Evolutionary conservation across 73 alveolate species (phyloP).

Genomic region (Tetrahymena malaccensis): DNA sequence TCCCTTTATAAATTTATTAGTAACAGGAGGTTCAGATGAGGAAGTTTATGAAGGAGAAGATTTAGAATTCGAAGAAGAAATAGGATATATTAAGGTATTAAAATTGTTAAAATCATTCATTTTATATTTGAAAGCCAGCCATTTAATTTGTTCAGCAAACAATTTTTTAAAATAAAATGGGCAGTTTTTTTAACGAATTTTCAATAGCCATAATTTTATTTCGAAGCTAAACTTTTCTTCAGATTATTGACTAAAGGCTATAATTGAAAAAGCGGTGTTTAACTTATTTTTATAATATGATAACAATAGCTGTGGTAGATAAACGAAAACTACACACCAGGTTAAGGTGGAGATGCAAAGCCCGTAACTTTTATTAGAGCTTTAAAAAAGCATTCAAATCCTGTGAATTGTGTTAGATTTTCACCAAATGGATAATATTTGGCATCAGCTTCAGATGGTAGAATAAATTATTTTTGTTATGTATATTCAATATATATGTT

Average conservation of each 20-base stretch:
- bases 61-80: background rate
- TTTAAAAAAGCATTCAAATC: constrained; percentile 53
- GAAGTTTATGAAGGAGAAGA: background rate
- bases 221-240: background rate
- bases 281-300: background rate
- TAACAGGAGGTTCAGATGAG: background rate
- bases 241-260: no score
- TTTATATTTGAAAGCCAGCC: no score
- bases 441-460: constrained; percentile 92
- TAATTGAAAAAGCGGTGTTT: background rate
- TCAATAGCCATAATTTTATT: no score
- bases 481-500: background rate
- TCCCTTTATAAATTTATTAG: background rate
- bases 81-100: background rate
- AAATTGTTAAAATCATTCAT: background rate
- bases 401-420: constrained; percentile 83
- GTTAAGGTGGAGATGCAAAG: background rate
- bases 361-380: background rate
- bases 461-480: background rate
- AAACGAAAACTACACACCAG: background rate
- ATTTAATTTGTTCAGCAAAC: no score
- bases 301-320: background rate
- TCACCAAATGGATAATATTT: constrained; percentile 82
- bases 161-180: background rate
- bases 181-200: background rate